Percentiles rank a stretch among this genome's conserved stretches.
Evolutionary conservation across 495 filamentous ascomycete species (phyloP).

Genomic region (Penicillium bialowiezense): DNA sequence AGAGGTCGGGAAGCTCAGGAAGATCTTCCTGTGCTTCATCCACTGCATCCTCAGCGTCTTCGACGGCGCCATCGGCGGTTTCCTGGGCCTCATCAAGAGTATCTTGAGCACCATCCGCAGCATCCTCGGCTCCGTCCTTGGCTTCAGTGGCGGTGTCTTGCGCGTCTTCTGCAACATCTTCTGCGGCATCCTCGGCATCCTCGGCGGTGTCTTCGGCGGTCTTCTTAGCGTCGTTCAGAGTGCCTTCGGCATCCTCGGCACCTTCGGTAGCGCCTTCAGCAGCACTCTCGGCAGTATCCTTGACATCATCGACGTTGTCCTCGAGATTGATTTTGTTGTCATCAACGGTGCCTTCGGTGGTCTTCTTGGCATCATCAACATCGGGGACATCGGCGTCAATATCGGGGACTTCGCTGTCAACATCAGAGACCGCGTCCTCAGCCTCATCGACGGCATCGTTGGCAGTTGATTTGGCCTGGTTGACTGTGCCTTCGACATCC

Average conservation of each 20-base stretch:
- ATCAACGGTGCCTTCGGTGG: conserved; percentile 18
- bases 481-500: conserved; percentile 12
- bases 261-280: conserved; percentile 18
- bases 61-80: conserved; percentile 27
- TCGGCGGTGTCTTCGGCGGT: conserved; percentile 26
- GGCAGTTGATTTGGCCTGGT: conserved; percentile 10
- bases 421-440: conserved; percentile 17
- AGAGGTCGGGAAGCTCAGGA: conserved; percentile 55
- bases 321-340: conserved; percentile 5
- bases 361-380: conserved; percentile 30
- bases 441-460: conserved; percentile 13
- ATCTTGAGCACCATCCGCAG: conserved; percentile 13
- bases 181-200: conserved; percentile 21
- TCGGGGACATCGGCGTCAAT: conserved; percentile 19
- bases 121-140: conserved; percentile 29
- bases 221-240: conserved; percentile 17
- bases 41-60: conserved; percentile 27
- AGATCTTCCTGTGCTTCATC: conserved; percentile 39
- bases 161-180: conserved; percentile 20
- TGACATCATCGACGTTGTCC: conserved; percentile 21
- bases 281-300: conserved; percentile 25
- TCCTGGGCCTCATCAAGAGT: conserved; percentile 17
- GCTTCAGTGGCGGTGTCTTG: conserved; percentile 9
- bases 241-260: conserved; percentile 33
- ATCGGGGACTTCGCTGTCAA: conserved; percentile 20